phyloP scores from a whole-genome alignment of 257 asterid species.

The Nicotiana tabacum region DNA sequence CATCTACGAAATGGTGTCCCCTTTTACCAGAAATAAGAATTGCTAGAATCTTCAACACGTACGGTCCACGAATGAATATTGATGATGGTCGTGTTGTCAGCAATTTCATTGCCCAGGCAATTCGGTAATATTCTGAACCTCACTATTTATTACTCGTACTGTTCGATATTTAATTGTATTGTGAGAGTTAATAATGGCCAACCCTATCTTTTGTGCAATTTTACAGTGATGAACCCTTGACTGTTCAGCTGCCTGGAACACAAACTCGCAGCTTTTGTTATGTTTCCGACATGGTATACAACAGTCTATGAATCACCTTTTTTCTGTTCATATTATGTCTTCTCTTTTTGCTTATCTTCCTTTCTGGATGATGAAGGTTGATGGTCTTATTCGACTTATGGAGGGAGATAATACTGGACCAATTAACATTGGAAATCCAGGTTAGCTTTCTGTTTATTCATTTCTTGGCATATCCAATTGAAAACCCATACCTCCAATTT shows the following conservation, averaged over 20 bases:
- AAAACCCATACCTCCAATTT: background rate
- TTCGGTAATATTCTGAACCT: slow-evolving; percentile 48
- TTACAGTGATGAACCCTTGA: slow-evolving; percentile 81
- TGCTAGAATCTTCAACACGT: slow-evolving; percentile 94
- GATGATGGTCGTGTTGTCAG: slow-evolving; percentile 99
- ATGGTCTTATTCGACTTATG: slow-evolving; percentile 90
- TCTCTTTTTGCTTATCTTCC: background rate
- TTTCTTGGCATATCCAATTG: background rate
- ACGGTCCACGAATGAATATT: slow-evolving; percentile 97
- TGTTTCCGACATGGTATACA: slow-evolving; percentile 80
- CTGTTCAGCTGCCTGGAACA: slow-evolving; percentile 96
- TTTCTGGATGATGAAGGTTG: slow-evolving; percentile 44
- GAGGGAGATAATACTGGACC: slow-evolving; percentile 86
- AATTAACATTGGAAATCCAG: slow-evolving; percentile 96
- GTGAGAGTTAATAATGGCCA: slow-evolving; percentile 9
- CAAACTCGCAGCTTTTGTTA: slow-evolving; percentile 97
- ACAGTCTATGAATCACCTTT: background rate
- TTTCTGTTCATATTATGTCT: background rate
- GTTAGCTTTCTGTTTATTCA: slow-evolving; percentile 23
- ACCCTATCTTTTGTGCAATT: background rate
- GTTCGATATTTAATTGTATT: background rate
- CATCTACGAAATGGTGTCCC: background rate
- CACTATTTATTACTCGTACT: background rate
- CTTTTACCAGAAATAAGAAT: slow-evolving; percentile 64
- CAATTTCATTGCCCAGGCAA: slow-evolving; percentile 95